These are phyloP conservation scores for Chlamydomonas incerta DNA, from an alignment of 139 green algal species.

Conservation along the genomic window DNA sequence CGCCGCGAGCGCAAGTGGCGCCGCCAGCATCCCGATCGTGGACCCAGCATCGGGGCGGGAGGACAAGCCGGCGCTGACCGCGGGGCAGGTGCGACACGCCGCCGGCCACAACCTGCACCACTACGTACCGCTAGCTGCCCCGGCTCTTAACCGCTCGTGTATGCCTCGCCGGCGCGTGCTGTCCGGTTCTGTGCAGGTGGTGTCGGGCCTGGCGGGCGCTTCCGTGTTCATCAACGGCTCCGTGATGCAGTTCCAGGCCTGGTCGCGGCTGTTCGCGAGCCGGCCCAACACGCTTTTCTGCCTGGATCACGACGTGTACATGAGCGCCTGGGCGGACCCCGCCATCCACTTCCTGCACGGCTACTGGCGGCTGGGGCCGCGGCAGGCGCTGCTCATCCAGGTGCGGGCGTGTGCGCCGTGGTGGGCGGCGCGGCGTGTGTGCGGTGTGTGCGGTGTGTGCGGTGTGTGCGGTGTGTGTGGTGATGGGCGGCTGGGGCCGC, in stretches of 20 bases:
- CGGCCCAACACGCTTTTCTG: conserved; percentile 27
- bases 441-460: too few species aligned
- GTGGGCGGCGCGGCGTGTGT: too few species aligned
- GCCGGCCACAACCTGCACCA: too few species aligned
- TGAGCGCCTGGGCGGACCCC: conserved; percentile 46
- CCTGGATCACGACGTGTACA: conserved; percentile 25
- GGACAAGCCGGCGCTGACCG: conserved; percentile 15
- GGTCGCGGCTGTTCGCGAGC: neutral
- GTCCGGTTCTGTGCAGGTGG: conserved; percentile 10
- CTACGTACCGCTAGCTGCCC: too few species aligned
- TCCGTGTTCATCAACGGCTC: conserved; percentile 24
- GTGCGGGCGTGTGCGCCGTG: too few species aligned
- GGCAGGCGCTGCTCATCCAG: conserved; percentile 40
- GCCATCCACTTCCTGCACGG: conserved; percentile 47
- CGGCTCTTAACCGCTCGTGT: too few species aligned
- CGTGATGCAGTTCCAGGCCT: conserved; percentile 31
- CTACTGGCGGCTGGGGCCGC: conserved; percentile 13
- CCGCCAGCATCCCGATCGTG: neutral
- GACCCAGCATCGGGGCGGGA: neutral
- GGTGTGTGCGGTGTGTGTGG: too few species aligned
- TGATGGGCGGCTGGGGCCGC: too few species aligned
- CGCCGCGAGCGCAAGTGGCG: neutral
- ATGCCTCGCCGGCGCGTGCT: too few species aligned
- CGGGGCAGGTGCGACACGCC: too few species aligned
- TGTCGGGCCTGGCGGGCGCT: conserved; percentile 24